Conservation (phyloP, 2,329 filamentous ascomycete genomes). For the Cladosporium sphaerospermum region DNA sequence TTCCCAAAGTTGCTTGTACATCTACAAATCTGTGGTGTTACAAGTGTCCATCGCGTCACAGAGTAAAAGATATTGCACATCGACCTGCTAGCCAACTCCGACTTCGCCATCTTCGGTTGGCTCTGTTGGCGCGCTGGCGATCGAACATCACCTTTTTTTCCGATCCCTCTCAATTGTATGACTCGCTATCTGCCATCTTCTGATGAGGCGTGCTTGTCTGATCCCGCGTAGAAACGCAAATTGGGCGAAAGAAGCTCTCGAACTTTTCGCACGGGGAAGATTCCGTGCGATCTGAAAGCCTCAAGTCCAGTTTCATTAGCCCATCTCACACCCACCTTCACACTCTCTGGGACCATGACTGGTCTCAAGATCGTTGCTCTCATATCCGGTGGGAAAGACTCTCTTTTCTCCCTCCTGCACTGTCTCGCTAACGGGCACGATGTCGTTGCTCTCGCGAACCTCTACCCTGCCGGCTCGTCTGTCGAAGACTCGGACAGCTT, state of each 20-base stretch:
- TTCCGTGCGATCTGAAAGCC: not conserved
- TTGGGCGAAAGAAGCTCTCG: not conserved
- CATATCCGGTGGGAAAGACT: conserved; percentile 95
- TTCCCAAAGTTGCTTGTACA: conserved; percentile 31
- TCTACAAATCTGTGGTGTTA: conserved; percentile 22
- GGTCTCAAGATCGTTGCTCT: conserved; percentile 73
- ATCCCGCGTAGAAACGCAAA: not conserved
- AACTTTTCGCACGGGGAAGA: not conserved
- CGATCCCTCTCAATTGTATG: not conserved
- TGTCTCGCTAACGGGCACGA: conserved; percentile 79
- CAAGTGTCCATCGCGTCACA: conserved; percentile 30
- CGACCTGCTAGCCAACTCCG: conserved; percentile 19
- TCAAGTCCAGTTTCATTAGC: no score
- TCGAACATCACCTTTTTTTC: conserved; percentile 16
- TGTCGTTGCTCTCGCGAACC: conserved; percentile 81
- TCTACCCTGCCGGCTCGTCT: conserved; percentile 55
- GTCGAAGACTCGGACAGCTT: conserved; percentile 80
- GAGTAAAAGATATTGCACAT: conserved; percentile 24
- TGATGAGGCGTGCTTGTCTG: not conserved
- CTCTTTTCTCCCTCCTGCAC: conserved; percentile 87
- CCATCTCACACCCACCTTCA: not conserved
- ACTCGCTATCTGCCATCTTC: no score
- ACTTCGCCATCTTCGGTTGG: conserved; percentile 17
- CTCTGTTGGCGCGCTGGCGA: conserved; percentile 21
- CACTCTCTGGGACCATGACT: conserved; percentile 18